Evolutionary conservation across 768 basidiomycete genomes (phyloP).

Genomic region (Amanita inopinata): DNA sequence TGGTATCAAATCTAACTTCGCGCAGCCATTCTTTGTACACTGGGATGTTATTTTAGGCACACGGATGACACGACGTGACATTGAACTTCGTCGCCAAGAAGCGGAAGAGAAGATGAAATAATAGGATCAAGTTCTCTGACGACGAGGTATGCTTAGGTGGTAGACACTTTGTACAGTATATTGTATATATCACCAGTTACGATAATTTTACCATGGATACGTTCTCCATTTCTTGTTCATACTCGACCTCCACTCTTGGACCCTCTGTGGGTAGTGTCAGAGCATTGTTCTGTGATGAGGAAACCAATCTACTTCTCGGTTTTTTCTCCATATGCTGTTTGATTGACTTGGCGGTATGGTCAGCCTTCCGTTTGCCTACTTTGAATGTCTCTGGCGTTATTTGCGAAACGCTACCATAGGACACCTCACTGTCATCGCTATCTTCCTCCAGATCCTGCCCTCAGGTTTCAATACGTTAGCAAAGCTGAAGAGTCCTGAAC

Average conservation of each 20-base stretch:
- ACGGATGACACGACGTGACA: constrained; percentile 64
- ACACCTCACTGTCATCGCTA: constrained; percentile 34
- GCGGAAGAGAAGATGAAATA: constrained; percentile 3
- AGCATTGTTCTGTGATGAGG: constrained; percentile 4
- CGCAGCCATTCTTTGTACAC: constrained; percentile 93
- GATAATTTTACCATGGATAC: constrained; percentile 42
- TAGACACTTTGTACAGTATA: constrained; percentile 11
- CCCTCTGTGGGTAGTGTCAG: constrained; percentile 34
- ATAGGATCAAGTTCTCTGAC: too few species aligned
- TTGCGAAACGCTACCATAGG: constrained; percentile 27
- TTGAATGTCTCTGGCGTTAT: constrained; percentile 31
- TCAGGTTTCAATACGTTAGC: neutral
- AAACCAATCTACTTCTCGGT: constrained; percentile 39
- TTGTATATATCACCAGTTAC: constrained; percentile 34
- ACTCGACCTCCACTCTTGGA: constrained; percentile 88
- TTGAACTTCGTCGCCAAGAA: constrained; percentile 32
- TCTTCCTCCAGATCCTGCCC: constrained; percentile 27
- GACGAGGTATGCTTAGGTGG: too few species aligned
- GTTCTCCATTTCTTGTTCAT: constrained; percentile 86
- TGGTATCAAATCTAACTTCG: constrained; percentile 93
- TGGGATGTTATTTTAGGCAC: constrained; percentile 88
- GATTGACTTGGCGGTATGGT: constrained; percentile 29
- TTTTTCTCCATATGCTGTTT: constrained; percentile 53
- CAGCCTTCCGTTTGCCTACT: constrained; percentile 64
- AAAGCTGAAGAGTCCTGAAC: constrained; percentile 27